Evolutionary conservation across 1,284 basidiomycete species (phyloP), one percentile per base, ranked within the genome.

Genomic region (Puccinia novopanici): DNA sequence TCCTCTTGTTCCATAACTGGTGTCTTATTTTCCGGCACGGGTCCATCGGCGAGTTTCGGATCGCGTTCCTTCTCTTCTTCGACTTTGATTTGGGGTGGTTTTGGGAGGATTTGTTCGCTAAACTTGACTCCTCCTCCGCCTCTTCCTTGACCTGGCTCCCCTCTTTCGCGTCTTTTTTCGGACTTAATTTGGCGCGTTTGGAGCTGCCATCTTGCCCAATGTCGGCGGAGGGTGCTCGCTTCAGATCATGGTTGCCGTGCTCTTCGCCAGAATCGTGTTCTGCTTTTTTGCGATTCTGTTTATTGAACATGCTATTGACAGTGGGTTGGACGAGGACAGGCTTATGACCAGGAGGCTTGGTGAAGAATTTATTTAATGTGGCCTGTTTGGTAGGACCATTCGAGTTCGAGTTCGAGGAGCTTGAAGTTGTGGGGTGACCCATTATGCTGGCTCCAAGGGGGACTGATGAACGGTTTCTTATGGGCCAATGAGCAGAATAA

Each of bases 271-370:
- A 27, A 13, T 30, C 40, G n/a, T 55, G 12, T 15, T 27, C 30
- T n/a, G 37, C 24, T 45, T 42, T 27, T 48, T 75, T 34, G 17
- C 57, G 37, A 15, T 61, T 75, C 42, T 75, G 55, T 27, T 72
- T 72, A 15, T 75, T 75, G 48, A 75, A 75, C 4, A 75, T 24
- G 42, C 57, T 75, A 30, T 75, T 63, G 54, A 75, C 57, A 13
- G 73, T 75, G 1, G 73, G 5, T 24, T 75, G 73, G 40, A 75
- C 55, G 40, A 75, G 73, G 22, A 40, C 55, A 10, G 73, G 54
- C 27, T 61, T 75, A 55, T 72, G 70, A 27, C 70, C 70, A 40
- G 34, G 17, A 37, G 70, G 70, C 34, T 72, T 72, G 48, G 45
- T 34, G 52, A 72, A 72, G 34, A 72, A 72, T 55, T 72, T 72